A percentile compares a stretch with the other conserved stretches of the same genome.
Conservation (phyloP, 2,329 filamentous ascomycete species). For the Moelleriella libera region DNA sequence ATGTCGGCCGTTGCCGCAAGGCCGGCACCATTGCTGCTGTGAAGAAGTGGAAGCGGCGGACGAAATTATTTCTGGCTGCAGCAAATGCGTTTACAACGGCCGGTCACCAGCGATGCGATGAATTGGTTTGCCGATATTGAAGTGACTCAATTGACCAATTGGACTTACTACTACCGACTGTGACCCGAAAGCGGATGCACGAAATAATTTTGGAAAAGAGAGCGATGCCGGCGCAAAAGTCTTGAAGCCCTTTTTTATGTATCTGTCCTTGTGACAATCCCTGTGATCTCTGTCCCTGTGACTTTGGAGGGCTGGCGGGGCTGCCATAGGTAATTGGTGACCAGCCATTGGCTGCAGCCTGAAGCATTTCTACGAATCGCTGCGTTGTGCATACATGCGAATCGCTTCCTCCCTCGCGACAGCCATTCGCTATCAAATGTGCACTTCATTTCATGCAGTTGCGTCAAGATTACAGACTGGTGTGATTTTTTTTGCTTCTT, state of each 20-base stretch:
- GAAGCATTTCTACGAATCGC: too few relatives aligned
- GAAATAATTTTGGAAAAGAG: background rate
- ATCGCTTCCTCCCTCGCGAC: too few relatives aligned
- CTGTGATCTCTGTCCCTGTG: conserved; percentile 21
- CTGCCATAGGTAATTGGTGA: conserved; percentile 6
- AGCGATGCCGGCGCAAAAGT: conserved; percentile 14
- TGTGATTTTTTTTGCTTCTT: too few relatives aligned
- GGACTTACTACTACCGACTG: too few relatives aligned
- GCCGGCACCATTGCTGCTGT: conserved; percentile 8
- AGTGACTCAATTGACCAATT: too few relatives aligned
- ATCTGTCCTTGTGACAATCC: conserved; percentile 20
- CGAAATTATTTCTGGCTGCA: background rate
- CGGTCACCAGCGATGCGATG: background rate
- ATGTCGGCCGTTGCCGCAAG: conserved; percentile 7
- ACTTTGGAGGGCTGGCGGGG: conserved; percentile 6
- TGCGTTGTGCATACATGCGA: too few relatives aligned
- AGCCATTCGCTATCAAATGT: too few relatives aligned
- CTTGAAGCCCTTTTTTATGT: conserved; percentile 11
- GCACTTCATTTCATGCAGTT: too few relatives aligned
- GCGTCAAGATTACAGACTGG: too few relatives aligned
- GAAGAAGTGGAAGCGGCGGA: background rate
- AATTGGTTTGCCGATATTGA: too few relatives aligned
- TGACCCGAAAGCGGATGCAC: too few relatives aligned
- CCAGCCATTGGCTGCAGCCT: conserved; percentile 2
- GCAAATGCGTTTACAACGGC: background rate